Conservation (phyloP, 2,329 filamentous ascomycete genomes). For the Claviceps maximensis region DNA sequence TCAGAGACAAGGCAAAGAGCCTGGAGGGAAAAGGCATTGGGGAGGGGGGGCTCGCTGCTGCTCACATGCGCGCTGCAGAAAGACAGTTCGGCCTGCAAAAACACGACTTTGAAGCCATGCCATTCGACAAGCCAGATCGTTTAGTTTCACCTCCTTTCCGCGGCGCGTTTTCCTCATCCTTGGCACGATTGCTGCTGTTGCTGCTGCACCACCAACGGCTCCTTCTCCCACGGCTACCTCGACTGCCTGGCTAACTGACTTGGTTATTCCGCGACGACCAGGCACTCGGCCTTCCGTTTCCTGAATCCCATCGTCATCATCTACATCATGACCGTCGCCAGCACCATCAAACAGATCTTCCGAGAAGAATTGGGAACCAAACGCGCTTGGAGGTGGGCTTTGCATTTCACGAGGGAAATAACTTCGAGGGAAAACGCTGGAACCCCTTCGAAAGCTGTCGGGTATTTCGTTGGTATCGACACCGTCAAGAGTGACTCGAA, state of each 20-base stretch:
- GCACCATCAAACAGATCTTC: slow-evolving; percentile 41
- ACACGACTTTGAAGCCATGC: slow-evolving; percentile 91
- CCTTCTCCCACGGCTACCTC: slow-evolving; percentile 49
- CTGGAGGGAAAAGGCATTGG: too few relatives aligned
- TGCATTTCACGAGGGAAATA: slow-evolving; percentile 94
- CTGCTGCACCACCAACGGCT: slow-evolving; percentile 58
- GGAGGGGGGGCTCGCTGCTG: slow-evolving; percentile 17
- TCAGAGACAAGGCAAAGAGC: too few relatives aligned
- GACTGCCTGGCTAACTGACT: slow-evolving; percentile 29
- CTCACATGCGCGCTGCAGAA: slow-evolving; percentile 84
- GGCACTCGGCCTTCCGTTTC: slow-evolving; percentile 34
- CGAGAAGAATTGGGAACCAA: slow-evolving; percentile 61
- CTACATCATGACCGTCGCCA: background rate
- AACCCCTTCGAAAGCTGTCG: slow-evolving; percentile 82
- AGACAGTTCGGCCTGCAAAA: slow-evolving; percentile 74
- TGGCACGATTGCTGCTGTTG: too few relatives aligned
- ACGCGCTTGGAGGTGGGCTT: slow-evolving; percentile 62
- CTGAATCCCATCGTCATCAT: slow-evolving; percentile 30
- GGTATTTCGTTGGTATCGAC: slow-evolving; percentile 94
- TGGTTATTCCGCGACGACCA: slow-evolving; percentile 18
- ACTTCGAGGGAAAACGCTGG: slow-evolving; percentile 79
- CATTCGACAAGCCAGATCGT: slow-evolving; percentile 89
- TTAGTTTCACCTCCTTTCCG: slow-evolving; percentile 75
- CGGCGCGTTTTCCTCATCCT: slow-evolving; percentile 56
- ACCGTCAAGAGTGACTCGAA: slow-evolving; percentile 83